phyloP scores from a whole-genome alignment of 2,329 filamentous ascomycete genomes.

The Ilyonectria sp. region DNA sequence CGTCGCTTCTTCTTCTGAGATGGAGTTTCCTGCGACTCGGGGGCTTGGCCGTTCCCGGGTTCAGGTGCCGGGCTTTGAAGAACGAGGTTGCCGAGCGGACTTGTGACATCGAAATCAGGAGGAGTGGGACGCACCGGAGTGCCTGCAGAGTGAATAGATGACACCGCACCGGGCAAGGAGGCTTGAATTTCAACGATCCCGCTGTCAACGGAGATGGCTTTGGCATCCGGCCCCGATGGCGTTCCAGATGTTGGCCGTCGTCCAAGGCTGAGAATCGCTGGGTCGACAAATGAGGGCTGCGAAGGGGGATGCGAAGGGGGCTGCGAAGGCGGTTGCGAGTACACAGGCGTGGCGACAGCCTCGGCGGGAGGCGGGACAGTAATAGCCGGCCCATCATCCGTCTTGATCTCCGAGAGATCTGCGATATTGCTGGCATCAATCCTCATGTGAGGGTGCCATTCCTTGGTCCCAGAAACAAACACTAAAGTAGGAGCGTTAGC shows the following conservation, averaged over 20 bases:
- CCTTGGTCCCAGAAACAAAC: constrained; percentile 59
- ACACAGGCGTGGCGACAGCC: constrained; percentile 44
- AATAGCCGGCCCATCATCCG: constrained; percentile 48
- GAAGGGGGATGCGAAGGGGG: constrained; percentile 50
- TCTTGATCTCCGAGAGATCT: constrained; percentile 60
- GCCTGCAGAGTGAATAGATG: constrained; percentile 20
- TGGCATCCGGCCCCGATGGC: constrained; percentile 43
- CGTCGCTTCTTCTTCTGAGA: constrained; percentile 52
- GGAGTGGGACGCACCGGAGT: constrained; percentile 36
- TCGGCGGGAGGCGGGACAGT: constrained; percentile 46
- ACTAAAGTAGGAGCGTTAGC: constrained; percentile 49
- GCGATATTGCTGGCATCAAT: constrained; percentile 63
- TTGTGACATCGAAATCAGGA: constrained; percentile 45
- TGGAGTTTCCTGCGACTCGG: constrained; percentile 41
- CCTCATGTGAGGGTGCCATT: constrained; percentile 59
- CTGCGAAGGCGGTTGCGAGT: constrained; percentile 51
- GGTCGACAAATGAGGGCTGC: constrained; percentile 77
- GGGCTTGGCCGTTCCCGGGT: constrained; percentile 37
- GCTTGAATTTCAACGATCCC: constrained; percentile 33
- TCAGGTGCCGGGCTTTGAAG: constrained; percentile 38
- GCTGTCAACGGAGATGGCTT: constrained; percentile 24
- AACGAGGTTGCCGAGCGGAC: constrained; percentile 47
- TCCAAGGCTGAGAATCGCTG: constrained; percentile 83
- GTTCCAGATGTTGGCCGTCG: constrained; percentile 56
- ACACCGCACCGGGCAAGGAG: constrained; percentile 23